Base-by-base conservation (phyloP, 2,329 filamentous ascomycete genomes). In the Pseudogymnoascus sp. region DNA sequence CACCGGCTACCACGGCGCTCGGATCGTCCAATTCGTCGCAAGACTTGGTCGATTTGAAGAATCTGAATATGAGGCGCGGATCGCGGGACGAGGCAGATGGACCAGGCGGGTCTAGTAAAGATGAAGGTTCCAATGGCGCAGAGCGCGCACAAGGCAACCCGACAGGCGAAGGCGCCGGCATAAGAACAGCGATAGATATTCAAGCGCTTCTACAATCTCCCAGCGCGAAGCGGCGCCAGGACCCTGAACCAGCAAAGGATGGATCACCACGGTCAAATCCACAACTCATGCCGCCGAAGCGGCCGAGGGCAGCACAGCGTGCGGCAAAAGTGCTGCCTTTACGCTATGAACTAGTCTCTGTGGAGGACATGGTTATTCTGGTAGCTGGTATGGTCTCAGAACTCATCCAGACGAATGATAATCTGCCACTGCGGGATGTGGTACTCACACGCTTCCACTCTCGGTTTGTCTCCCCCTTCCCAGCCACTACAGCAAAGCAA, bases 351-450 rank as follows among this genome's bases (percentile, higher is more conserved):
- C 77, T 85, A 9, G 96, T 90, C 72, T 80, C 88, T 38, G 84
- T 90, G 7, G 89, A 91, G 69, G 92, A 97, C 71, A 83, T 99
- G 71, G 94, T 96, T 28, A 81, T 93, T 41, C 78, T 99, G 63
- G 94, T 99, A 66, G 86, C 92, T 50, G 90, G 95, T 70, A 97
- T 99, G 94, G 81, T 99, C 57, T 87, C 92, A 74, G 94, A 99
- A 75, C 79, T 99, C 57, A 96, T 99, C 67, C 86, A 90, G 64
- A 90, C 93, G 65, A 99, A 99, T 70, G 94, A 99, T 73, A 83
- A 83, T 57, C 85, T 94, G 65, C 92, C 93, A 53, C 83, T 97
- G 61, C 86, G 88, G 68, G 90, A 90, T 66, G 91, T 90, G 35
- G 88, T 90, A 35, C 80, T 99, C 61, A 99, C 94, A 58, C 84